Conservation (phyloP, 2,329 filamentous ascomycete genomes). For the Verticillium nubilum region DNA sequence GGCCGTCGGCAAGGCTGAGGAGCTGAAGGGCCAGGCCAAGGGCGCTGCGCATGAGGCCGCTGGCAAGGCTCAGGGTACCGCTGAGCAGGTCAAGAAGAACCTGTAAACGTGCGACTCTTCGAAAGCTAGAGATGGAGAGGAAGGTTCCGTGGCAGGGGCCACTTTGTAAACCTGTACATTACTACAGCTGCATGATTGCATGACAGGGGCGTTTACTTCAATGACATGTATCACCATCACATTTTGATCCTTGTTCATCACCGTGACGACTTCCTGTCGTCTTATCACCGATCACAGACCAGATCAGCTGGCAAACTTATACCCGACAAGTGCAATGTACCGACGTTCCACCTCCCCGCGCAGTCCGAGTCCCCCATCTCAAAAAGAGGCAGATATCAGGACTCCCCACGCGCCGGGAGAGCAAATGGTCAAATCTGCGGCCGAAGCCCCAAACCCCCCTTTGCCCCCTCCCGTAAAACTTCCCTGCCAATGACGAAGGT, state of each 20-base stretch:
- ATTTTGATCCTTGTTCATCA: background rate
- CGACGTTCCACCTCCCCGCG: constrained; percentile 33
- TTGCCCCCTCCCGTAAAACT: constrained; percentile 19
- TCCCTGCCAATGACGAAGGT: constrained; percentile 19
- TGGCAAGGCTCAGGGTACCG: constrained; percentile 35
- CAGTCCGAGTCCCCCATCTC: constrained; percentile 21
- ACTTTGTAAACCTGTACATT: constrained; percentile 3
- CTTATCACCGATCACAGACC: too few species aligned
- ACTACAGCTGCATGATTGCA: constrained; percentile 6
- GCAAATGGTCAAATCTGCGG: constrained; percentile 37
- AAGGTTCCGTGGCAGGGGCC: background rate
- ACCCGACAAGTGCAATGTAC: constrained; percentile 34
- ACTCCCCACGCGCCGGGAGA: constrained; percentile 26
- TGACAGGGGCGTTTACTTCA: constrained; percentile 4
- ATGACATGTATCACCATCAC: background rate
- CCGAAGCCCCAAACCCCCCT: constrained; percentile 24
- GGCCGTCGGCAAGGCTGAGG: constrained; percentile 31
- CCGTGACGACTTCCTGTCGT: too few species aligned
- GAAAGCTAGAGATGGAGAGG: background rate
- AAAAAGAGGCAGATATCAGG: constrained; percentile 29
- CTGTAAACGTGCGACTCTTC: constrained; percentile 9
- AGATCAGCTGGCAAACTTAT: too few species aligned
- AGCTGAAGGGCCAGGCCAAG: constrained; percentile 25
- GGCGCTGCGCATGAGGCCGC: constrained; percentile 28
- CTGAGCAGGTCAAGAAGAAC: constrained; percentile 31